These are phyloP conservation scores for Oryza rufipogon DNA, from an alignment of 176 grass and related monocot species.

Conservation along the genomic window DNA sequence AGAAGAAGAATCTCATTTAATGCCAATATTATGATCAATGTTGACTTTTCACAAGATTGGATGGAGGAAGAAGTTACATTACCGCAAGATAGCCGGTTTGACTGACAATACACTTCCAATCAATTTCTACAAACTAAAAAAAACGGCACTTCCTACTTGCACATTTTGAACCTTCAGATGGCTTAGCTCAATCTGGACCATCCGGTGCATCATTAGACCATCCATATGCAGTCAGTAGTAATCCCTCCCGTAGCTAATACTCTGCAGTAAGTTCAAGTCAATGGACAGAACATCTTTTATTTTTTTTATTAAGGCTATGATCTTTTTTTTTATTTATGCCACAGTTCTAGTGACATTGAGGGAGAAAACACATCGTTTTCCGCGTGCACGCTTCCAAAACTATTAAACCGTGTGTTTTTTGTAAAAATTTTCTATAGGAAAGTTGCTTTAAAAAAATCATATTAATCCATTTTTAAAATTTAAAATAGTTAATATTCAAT, in stretches of 20 bases:
- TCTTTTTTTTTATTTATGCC: slow-evolving; percentile 2
- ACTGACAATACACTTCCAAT: not conserved
- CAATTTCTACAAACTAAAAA: not conserved
- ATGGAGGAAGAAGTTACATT: not conserved
- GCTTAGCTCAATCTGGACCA: not conserved
- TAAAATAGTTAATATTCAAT: too few relatives aligned
- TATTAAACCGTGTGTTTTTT: too few relatives aligned
- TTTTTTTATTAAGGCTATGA: not conserved
- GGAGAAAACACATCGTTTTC: too few relatives aligned
- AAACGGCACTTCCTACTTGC: not conserved
- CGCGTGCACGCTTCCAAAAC: too few relatives aligned
- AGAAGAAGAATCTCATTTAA: slow-evolving; percentile 54
- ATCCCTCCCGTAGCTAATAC: not conserved
- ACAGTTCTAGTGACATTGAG: not conserved
- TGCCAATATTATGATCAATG: slow-evolving; percentile 26
- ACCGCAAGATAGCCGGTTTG: not conserved
- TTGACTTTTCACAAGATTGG: slow-evolving; percentile 42
- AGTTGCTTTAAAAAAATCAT: too few relatives aligned
- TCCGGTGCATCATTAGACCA: not conserved
- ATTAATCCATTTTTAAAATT: too few relatives aligned
- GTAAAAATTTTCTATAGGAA: too few relatives aligned
- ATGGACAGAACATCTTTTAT: slow-evolving; percentile 20
- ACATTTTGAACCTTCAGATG: not conserved
- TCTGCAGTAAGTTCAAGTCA: slow-evolving; percentile 33
- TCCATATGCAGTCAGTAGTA: not conserved